These are phyloP conservation scores for Diutina siamensis DNA, from an alignment of 1,139 yeast genomes.

Conservation along the genomic window DNA sequence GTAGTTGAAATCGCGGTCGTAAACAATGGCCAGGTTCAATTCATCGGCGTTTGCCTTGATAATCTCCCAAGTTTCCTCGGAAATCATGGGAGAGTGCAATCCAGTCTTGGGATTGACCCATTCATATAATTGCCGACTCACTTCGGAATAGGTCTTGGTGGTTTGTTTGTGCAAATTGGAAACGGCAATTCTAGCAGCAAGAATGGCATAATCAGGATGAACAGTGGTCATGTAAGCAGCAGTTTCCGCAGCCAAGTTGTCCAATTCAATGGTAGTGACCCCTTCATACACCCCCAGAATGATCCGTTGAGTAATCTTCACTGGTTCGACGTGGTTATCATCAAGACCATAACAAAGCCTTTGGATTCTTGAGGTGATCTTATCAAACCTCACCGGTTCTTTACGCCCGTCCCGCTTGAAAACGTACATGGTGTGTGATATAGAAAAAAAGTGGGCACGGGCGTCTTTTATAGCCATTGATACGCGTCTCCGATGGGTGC, in stretches of 20 bases:
- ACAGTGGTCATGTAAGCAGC: slow-evolving; percentile 95
- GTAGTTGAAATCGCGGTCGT: slow-evolving; percentile 50
- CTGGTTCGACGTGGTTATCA: slow-evolving; percentile 76
- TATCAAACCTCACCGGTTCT: slow-evolving; percentile 78
- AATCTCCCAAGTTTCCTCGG: slow-evolving; percentile 54
- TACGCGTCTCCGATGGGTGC: slow-evolving; percentile 2
- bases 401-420: slow-evolving; percentile 64
- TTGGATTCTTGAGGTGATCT: slow-evolving; percentile 40
- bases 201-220: slow-evolving; percentile 90
- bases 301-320: slow-evolving; percentile 78
- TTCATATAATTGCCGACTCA: slow-evolving; percentile 52
- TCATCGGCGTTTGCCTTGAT: slow-evolving; percentile 57
- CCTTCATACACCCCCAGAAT: slow-evolving; percentile 92
- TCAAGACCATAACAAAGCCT: slow-evolving; percentile 72
- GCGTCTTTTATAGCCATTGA: background rate
- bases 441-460: background rate
- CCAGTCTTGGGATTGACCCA: slow-evolving; percentile 69
- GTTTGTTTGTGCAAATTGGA: slow-evolving; percentile 91
- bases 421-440: slow-evolving; percentile 31
- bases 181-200: slow-evolving; percentile 92
- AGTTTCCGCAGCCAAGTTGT: slow-evolving; percentile 91
- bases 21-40: slow-evolving; percentile 66
- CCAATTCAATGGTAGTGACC: slow-evolving; percentile 86
- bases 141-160: slow-evolving; percentile 77
- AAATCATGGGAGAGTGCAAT: slow-evolving; percentile 67